Evolutionary conservation across 768 basidiomycete genomes (phyloP), one percentile per base, ranked within the genome.

Genomic region (Nidula microcarpa): DNA sequence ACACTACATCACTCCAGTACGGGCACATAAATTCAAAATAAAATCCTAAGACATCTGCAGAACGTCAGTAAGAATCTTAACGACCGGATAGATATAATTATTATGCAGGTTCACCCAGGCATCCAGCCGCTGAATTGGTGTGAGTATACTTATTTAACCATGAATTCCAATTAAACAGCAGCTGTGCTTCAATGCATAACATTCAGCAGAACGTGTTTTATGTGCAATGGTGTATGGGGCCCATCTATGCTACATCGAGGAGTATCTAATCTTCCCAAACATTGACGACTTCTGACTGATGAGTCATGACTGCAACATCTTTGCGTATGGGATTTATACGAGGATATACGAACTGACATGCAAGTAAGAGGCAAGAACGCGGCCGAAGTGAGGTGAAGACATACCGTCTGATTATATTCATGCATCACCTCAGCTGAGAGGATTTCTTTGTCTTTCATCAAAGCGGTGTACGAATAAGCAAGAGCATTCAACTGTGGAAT

Each of bases 301-400:
- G 85, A 2, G 91, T 94, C 90, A 91, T 91, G 30, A 91, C 87
- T 3, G 86, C 84, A 1, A 82, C 89, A 57, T 94, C 91, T 54
- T 75, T 81, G 33, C 87, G 81, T 17, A 93, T 74, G 6, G 87
- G 87, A 60, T 89, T 86, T 55, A 91, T 67, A 55, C 85, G 81
- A n/a, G 91, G 92, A 59, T 87, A 82, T 3, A 94, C 91, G 64
- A 91, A 94, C 90, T 94, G 52, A 23, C 10, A 8, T 13, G 3
- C 13, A 46, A 50, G 33, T 39, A 1, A 47, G 49, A 50, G 35
- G 36, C 36, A 4, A 49, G 30, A 11, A 23, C 9, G 17, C 6
- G 6, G 23, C 10, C 4, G 13, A 52, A 10, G 9, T 14, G 16
- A 1, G 33, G 39, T 10, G 7, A 14, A 3, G 2, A 76, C 84